Conservation (phyloP, 2,329 filamentous ascomycete genomes). For the Botrytis tulipae region DNA sequence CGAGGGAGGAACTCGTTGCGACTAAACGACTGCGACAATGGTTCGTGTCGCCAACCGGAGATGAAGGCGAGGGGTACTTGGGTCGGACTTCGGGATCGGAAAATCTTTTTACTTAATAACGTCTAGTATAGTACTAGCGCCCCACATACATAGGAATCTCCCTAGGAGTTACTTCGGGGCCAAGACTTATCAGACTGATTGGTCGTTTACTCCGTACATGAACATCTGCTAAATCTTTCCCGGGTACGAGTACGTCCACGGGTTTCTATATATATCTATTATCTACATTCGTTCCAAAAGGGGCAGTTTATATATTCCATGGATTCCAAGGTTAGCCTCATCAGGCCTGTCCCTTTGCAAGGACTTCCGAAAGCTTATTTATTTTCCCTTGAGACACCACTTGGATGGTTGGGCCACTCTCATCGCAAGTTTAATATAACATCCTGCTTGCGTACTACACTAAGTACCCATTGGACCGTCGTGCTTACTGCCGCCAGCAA, state of each 20-base stretch:
- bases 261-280: neutral
- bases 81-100: neutral
- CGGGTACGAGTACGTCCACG: too few species aligned
- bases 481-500: constrained; percentile 1
- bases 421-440: constrained; percentile 13
- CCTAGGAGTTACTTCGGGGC: neutral
- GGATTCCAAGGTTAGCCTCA: neutral
- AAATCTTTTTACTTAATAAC: neutral
- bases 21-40: neutral
- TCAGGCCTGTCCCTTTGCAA: neutral
- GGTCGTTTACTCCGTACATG: neutral
- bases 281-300: neutral
- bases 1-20: neutral
- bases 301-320: neutral
- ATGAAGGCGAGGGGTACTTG: neutral
- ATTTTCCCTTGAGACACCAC: neutral
- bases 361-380: constrained; percentile 4
- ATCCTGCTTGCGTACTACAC: neutral
- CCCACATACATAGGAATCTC: neutral
- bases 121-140: neutral
- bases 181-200: neutral
- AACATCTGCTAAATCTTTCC: neutral
- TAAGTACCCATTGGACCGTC: neutral
- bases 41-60: neutral
- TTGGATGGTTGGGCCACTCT: neutral